A percentile compares a stretch with the other conserved stretches of the same genome.
Conservation (phyloP, 2,329 filamentous ascomycete species). For the Monosporascus sp. region DNA sequence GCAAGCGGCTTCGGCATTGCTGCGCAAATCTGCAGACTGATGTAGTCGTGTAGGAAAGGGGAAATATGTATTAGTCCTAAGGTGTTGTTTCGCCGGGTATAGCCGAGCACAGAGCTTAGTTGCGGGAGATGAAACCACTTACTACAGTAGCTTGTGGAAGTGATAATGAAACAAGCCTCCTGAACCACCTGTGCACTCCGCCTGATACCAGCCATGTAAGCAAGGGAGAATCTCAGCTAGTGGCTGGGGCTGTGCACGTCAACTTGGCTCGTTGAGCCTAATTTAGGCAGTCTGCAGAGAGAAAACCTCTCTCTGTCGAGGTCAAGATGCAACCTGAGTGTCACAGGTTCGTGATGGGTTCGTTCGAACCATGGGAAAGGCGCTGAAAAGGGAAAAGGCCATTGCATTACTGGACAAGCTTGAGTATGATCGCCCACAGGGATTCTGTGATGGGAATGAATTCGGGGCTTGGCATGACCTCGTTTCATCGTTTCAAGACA, state of each 20-base stretch:
- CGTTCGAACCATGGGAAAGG: not conserved
- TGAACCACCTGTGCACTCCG: not conserved
- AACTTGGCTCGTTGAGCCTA: not conserved
- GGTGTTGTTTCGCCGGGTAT: no score
- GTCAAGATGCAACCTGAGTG: not conserved
- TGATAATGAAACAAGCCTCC: not conserved
- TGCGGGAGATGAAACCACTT: no score
- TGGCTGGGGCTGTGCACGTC: not conserved
- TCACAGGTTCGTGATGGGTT: not conserved
- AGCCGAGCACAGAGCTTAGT: no score
- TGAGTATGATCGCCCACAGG: constrained; percentile 22
- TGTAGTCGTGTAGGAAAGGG: no score
- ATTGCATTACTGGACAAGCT: constrained; percentile 4
- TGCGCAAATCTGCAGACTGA: not conserved
- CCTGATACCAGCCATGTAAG: not conserved
- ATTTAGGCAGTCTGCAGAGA: not conserved
- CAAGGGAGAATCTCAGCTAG: not conserved
- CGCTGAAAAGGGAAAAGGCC: constrained; percentile 8
- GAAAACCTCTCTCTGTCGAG: not conserved
- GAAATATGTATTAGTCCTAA: no score
- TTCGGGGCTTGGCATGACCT: not conserved
- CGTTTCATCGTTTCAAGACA: constrained; percentile 18
- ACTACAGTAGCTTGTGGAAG: not conserved
- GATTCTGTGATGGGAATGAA: constrained; percentile 11
- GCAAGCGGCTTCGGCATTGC: not conserved